These are phyloP conservation scores for Tremellales sp. DNA, from an alignment of 1,284 basidiomycete species.

Conservation along the genomic window DNA sequence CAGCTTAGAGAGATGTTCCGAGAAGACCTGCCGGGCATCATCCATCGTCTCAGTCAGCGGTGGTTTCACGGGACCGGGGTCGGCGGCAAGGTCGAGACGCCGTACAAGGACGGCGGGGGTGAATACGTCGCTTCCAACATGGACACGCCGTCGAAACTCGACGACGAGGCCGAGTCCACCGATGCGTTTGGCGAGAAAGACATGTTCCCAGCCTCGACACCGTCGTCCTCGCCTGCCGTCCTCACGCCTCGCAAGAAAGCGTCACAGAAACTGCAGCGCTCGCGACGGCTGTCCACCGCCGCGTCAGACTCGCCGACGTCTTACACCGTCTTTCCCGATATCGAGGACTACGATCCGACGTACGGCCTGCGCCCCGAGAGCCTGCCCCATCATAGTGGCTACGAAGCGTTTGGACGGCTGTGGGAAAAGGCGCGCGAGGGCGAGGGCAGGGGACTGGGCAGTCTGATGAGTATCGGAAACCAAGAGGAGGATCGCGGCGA, in stretches of 20 bases:
- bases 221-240: conserved; percentile 12
- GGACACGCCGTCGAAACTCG: not conserved
- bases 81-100: conserved; percentile 45
- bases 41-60: conserved; percentile 89
- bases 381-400: conserved; percentile 57
- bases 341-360: conserved; percentile 91
- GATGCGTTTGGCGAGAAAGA: conserved; percentile 31
- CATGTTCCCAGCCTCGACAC: conserved; percentile 46
- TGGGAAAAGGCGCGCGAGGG: conserved; percentile 61
- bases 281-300: conserved; percentile 19
- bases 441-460: conserved; percentile 54
- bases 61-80: conserved; percentile 58
- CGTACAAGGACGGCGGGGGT: conserved; percentile 37
- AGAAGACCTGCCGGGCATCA: conserved; percentile 94
- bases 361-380: conserved; percentile 94
- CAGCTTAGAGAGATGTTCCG: conserved; percentile 97
- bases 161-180: conserved; percentile 51
- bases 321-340: conserved; percentile 64
- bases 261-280: conserved; percentile 7
- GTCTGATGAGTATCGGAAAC: conserved; percentile 34
- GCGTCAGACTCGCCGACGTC: conserved; percentile 45
- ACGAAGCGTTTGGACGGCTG: conserved; percentile 46
- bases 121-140: conserved; percentile 9
- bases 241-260: conserved; percentile 23
- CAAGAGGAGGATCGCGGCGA: conserved; percentile 54